phyloP scores from a whole-genome alignment of 139 green algal species.

The Diplosphaera chodatii region DNA sequence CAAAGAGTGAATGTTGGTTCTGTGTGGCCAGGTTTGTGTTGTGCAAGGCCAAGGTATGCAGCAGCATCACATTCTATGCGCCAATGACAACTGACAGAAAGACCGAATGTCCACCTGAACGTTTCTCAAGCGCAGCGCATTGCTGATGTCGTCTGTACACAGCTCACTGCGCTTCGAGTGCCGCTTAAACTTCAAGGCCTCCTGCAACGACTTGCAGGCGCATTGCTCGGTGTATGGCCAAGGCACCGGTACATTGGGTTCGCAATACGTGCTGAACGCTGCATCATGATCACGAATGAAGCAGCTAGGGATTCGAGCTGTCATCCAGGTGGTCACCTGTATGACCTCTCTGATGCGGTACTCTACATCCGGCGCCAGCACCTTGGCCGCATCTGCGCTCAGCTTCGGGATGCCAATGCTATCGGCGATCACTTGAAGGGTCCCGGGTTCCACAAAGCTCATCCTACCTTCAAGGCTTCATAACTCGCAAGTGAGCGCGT shows the following conservation, averaged over 20 bases:
- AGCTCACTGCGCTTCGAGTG: conserved; percentile 72
- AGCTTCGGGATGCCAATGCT: conserved; percentile 53
- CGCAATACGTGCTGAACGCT: too few species aligned
- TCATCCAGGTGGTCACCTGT: too few species aligned
- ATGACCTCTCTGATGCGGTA: conserved; percentile 84
- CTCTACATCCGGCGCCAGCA: conserved; percentile 79
- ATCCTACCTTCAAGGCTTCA: conserved; percentile 9
- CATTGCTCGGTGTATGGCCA: too few species aligned
- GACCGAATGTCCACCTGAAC: conserved; percentile 47
- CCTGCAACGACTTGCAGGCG: too few species aligned
- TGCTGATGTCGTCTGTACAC: conserved; percentile 72
- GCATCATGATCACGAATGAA: too few species aligned
- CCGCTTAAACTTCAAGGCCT: conserved; percentile 81
- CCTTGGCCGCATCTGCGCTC: conserved; percentile 48
- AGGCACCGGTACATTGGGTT: too few species aligned
- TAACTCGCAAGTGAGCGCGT: too few species aligned
- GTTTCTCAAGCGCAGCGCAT: conserved; percentile 68
- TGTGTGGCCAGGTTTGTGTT: too few species aligned
- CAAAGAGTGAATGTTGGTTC: not conserved
- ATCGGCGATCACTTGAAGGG: conserved; percentile 59
- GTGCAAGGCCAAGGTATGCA: too few species aligned
- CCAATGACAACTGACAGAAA: too few species aligned
- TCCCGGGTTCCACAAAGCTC: conserved; percentile 33
- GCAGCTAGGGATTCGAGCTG: too few species aligned
- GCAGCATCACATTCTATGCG: too few species aligned